Conservation (phyloP, 495 filamentous ascomycete genomes). For the Apiosordaria backusii region DNA sequence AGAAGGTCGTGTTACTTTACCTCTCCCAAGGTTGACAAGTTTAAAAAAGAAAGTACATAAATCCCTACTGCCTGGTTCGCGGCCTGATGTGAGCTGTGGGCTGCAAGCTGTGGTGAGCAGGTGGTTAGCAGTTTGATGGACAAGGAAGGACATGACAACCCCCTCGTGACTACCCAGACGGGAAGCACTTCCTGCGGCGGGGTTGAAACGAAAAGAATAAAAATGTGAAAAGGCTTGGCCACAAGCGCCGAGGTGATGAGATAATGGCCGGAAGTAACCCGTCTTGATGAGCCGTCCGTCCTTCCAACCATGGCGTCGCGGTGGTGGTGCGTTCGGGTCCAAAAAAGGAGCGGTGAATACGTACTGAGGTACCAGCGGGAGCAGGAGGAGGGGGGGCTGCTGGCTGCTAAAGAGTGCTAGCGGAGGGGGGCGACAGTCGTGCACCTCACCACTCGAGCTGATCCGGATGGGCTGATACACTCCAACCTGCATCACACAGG, state of each 20-base stretch:
- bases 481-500: background rate
- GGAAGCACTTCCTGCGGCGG: constrained; percentile 31
- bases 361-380: background rate
- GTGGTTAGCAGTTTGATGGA: constrained; percentile 7
- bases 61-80: background rate
- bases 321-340: background rate
- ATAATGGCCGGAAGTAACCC: constrained; percentile 22
- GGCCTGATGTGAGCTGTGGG: background rate
- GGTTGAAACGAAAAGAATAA: constrained; percentile 3
- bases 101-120: constrained; percentile 2
- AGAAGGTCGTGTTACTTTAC: background rate
- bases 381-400: background rate
- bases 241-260: constrained; percentile 11
- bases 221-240: background rate
- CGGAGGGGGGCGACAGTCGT: background rate
- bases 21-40: background rate
- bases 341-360: constrained; percentile 23
- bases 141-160: constrained; percentile 15
- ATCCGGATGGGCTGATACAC: background rate
- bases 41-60: background rate
- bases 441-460: background rate
- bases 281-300: constrained; percentile 12
- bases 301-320: constrained; percentile 7
- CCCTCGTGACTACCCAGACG: constrained; percentile 19
- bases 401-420: background rate